Conservation (phyloP, 1,284 basidiomycete genomes). For the Boletus sp. region DNA sequence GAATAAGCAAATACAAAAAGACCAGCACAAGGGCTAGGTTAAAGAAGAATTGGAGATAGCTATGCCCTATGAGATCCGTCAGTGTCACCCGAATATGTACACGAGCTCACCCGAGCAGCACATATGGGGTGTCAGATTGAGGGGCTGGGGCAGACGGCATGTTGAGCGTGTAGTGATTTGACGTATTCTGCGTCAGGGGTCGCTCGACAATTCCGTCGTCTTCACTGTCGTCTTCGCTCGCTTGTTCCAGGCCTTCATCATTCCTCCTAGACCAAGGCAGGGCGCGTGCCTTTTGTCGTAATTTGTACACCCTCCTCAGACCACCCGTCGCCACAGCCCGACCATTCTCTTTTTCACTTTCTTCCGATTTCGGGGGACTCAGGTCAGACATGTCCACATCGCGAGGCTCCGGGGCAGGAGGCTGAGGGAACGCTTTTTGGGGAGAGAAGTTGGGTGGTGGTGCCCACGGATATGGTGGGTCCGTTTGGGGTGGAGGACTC, state of each 20-base stretch:
- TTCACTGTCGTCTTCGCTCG: slow-evolving; percentile 40
- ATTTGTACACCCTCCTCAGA: slow-evolving; percentile 62
- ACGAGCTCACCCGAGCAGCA: slow-evolving; percentile 68
- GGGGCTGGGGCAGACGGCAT: slow-evolving; percentile 56
- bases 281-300: slow-evolving; percentile 48
- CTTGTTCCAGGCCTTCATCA: slow-evolving; percentile 39
- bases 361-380: slow-evolving; percentile 53
- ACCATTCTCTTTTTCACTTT: slow-evolving; percentile 38
- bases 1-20: slow-evolving; percentile 80
- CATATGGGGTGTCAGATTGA: slow-evolving; percentile 62
- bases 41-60: slow-evolving; percentile 92
- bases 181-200: slow-evolving; percentile 51
- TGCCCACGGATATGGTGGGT: slow-evolving; percentile 53
- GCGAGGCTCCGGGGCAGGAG: slow-evolving; percentile 42
- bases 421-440: slow-evolving; percentile 53
- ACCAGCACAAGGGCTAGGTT: slow-evolving; percentile 84
- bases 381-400: slow-evolving; percentile 72
- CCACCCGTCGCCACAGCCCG: slow-evolving; percentile 63
- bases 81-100: slow-evolving; percentile 6
- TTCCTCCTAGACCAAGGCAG: slow-evolving; percentile 31
- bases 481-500: slow-evolving; percentile 45
- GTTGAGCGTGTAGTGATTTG: slow-evolving; percentile 79
- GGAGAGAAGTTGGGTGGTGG: slow-evolving; percentile 59
- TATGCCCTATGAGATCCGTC: slow-evolving; percentile 33
- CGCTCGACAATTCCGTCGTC: slow-evolving; percentile 35